These are phyloP conservation scores for Talaromyces proteolyticus DNA, from an alignment of 495 filamentous ascomycete species.

Conservation along the genomic window DNA sequence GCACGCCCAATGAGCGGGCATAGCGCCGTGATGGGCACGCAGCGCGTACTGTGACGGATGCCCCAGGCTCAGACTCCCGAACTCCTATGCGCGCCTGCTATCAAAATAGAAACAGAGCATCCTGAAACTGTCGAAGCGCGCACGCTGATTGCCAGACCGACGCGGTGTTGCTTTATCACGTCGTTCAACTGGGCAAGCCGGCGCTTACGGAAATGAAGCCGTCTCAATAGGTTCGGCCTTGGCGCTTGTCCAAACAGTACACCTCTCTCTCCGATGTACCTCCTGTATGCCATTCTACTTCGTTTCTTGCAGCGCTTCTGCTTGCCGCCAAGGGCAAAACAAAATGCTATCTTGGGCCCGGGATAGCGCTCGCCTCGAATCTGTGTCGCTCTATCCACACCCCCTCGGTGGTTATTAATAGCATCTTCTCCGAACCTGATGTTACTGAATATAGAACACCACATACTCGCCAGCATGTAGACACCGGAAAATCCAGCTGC, in stretches of 20 bases:
- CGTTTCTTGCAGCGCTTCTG: not conserved
- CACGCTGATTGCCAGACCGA: not conserved
- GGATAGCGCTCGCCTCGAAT: not conserved
- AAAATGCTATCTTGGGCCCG: not conserved
- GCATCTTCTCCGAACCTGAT: constrained; percentile 3
- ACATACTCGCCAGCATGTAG: not conserved
- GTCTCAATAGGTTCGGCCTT: not conserved
- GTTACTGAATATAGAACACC: constrained; percentile 6
- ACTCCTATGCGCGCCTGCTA: not conserved
- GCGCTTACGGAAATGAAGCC: not conserved
- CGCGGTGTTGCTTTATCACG: not conserved
- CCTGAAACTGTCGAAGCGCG: constrained; percentile 8
- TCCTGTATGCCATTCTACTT: not conserved
- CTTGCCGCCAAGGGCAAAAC: not conserved
- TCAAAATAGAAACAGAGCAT: constrained; percentile 8
- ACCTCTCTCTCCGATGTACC: not conserved
- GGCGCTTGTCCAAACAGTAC: constrained; percentile 2
- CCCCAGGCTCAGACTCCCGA: not conserved
- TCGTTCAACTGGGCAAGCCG: not conserved
- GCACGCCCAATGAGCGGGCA: constrained; percentile 15
- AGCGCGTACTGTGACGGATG: constrained; percentile 25
- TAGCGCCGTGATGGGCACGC: constrained; percentile 17
- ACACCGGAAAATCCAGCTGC: not conserved
- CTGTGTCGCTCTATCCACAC: not conserved
- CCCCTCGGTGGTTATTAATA: constrained; percentile 4